Conservation (phyloP, 2,329 filamentous ascomycete genomes). For the Cladosporium sp. region DNA sequence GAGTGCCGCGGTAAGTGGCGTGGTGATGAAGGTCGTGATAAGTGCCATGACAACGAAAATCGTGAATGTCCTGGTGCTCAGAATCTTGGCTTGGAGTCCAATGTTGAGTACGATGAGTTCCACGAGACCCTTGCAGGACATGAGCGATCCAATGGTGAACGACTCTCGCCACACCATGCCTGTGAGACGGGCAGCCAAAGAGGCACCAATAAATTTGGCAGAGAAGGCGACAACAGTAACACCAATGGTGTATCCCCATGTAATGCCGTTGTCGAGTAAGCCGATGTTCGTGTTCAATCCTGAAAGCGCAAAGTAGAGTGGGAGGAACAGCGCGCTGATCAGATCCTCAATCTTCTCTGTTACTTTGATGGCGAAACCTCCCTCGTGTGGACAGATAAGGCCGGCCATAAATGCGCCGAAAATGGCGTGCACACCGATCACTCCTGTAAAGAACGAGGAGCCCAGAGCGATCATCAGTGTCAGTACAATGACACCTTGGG, state of each 20-base stretch:
- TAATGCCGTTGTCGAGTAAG: constrained; percentile 71
- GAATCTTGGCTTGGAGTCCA: constrained; percentile 75
- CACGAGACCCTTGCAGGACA: constrained; percentile 95
- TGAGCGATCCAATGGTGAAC: constrained; percentile 79
- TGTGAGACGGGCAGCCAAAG: constrained; percentile 69
- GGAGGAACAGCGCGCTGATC: constrained; percentile 76
- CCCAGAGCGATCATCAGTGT: constrained; percentile 74
- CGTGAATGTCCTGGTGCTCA: constrained; percentile 78
- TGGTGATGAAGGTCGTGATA: constrained; percentile 78
- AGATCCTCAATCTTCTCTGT: constrained; percentile 95
- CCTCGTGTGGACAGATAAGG: constrained; percentile 83
- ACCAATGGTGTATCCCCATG: constrained; percentile 86
- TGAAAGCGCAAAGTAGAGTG: constrained; percentile 89
- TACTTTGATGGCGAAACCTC: constrained; percentile 83
- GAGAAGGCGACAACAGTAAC: constrained; percentile 77
- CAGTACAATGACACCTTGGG: constrained; percentile 76
- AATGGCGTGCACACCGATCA: constrained; percentile 90
- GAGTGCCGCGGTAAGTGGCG: constrained; percentile 66
- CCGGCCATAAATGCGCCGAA: constrained; percentile 91
- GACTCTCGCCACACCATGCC: constrained; percentile 88
- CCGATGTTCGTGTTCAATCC: constrained; percentile 85
- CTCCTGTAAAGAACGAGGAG: constrained; percentile 81
- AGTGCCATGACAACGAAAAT: constrained; percentile 95
- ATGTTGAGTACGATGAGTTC: constrained; percentile 93
- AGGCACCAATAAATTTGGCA: constrained; percentile 79